Base-by-base conservation (phyloP, 176 grass and related monocot genomes). In the Zoysia japonica region DNA sequence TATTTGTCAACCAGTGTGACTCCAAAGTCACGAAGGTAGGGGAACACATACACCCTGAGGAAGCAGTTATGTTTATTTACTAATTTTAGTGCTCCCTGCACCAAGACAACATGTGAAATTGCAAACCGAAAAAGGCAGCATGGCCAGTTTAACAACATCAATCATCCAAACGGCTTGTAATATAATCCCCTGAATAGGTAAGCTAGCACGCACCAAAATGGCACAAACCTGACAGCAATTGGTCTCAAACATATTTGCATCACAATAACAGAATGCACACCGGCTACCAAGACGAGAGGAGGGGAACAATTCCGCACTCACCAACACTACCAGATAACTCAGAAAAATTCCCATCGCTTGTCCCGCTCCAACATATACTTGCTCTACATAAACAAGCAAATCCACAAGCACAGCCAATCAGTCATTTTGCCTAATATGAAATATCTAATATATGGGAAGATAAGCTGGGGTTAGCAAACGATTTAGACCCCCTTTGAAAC, bases 281-380 rank as follows among this genome's bases (percentile, higher is more conserved):
- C 38, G 11, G 13, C 14, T 57, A 80, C 35, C 44, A 69, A 39
- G 52, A 78, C 12, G 38, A 15, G 14, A 48, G 49, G 9, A 54
- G 16, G 11, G 50, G 72, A 66, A 35, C 44, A 44, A 54, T 51
- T 62, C 56, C 48, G 37, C 51, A 55, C n/a, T 56, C 14, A 93
- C 96, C 90, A 59, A 92, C 92, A 67, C 96, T 99, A 47, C 96
- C 96, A 4, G 82, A 93, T 74, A 99, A 95, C 55, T 90, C 96
- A 40, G 96, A 95, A 73, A 99, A 95, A 99, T 45, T 86, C 61
- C 63, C 92, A 74, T 68, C 92, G 89, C 85, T 99, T 95, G 76
- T 99, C 96, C 90, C 88, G 87, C 63, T 90, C 88, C n/a, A 92
- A 99, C 45, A 99, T 92, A 72, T 99, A 99, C 77, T 99, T 90